These are phyloP conservation scores for Ambrosia artemisiifolia DNA, from an alignment of 129 eudicot species.

Conservation along the genomic window DNA sequence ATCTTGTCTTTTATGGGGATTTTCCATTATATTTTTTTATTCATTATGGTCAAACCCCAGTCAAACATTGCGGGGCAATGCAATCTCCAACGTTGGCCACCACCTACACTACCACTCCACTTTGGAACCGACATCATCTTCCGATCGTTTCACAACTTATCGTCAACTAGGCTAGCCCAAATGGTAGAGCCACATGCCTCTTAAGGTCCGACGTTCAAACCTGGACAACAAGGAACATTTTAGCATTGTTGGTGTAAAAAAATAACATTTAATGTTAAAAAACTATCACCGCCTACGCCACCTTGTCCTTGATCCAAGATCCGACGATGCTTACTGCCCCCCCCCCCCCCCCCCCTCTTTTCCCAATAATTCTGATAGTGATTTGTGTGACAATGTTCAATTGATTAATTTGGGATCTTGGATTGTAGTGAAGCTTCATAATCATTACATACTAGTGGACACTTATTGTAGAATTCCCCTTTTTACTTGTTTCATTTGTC, in stretches of 20 bases:
- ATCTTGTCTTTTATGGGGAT: too few relatives aligned
- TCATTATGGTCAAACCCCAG: slow-evolving; percentile 28
- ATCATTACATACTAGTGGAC: not conserved
- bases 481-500: slow-evolving; percentile 15
- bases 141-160: slow-evolving; percentile 62
- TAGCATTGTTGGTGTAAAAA: too few relatives aligned
- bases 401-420: slow-evolving; percentile 18
- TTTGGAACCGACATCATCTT: slow-evolving; percentile 56
- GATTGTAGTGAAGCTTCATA: not conserved
- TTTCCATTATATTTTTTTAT: not conserved
- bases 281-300: slow-evolving; percentile 36
- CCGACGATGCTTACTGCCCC: too few relatives aligned
- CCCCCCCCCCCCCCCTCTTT: not conserved
- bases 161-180: slow-evolving; percentile 7
- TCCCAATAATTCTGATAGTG: slow-evolving; percentile 4
- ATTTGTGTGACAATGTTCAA: slow-evolving; percentile 28
- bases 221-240: too few relatives aligned
- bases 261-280: too few relatives aligned
- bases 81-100: slow-evolving; percentile 34
- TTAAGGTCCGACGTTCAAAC: too few relatives aligned
- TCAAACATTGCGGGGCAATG: slow-evolving; percentile 34
- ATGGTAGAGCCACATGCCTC: too few relatives aligned
- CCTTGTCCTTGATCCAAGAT: slow-evolving; percentile 13
- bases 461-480: not conserved
- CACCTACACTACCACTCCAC: slow-evolving; percentile 72